Evolutionary conservation across 192 early-diverging fungal genomes (phyloP).

Genomic region (Neocallimastix lanati): DNA sequence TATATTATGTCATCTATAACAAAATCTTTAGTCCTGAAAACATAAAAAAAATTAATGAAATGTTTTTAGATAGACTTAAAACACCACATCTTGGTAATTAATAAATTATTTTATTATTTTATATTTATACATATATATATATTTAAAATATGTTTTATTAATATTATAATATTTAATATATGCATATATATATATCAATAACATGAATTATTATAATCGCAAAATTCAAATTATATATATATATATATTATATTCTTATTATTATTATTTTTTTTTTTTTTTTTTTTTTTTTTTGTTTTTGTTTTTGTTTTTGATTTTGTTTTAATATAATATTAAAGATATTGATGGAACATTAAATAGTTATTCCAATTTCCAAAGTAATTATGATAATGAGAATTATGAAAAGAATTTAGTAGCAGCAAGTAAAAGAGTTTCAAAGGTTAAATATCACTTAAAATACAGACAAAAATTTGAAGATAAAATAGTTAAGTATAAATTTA

Average conservation of each 20-base stretch:
- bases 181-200: too few species aligned
- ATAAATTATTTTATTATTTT: too few species aligned
- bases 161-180: too few species aligned
- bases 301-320: too few species aligned
- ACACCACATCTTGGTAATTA: background rate
- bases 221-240: too few species aligned
- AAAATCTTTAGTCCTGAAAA: background rate
- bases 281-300: slow-evolving; percentile 1
- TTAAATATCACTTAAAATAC: slow-evolving; percentile 14
- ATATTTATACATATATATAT: slow-evolving; percentile 4
- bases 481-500: slow-evolving; percentile 24
- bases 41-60: background rate
- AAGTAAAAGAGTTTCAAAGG: slow-evolving; percentile 18
- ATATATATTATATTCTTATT: too few species aligned
- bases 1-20: too few species aligned
- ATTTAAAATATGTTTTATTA: too few species aligned
- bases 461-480: slow-evolving; percentile 28
- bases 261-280: slow-evolving; percentile 4
- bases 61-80: background rate
- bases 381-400: slow-evolving; percentile 26
- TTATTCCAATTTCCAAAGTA: slow-evolving; percentile 44
- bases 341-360: slow-evolving; percentile 37
- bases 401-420: slow-evolving; percentile 26
- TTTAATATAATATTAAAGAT: slow-evolving; percentile 1
- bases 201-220: too few species aligned